phyloP scores from a whole-genome alignment of 1,284 basidiomycete species.

The Volvariella surrecta region DNA sequence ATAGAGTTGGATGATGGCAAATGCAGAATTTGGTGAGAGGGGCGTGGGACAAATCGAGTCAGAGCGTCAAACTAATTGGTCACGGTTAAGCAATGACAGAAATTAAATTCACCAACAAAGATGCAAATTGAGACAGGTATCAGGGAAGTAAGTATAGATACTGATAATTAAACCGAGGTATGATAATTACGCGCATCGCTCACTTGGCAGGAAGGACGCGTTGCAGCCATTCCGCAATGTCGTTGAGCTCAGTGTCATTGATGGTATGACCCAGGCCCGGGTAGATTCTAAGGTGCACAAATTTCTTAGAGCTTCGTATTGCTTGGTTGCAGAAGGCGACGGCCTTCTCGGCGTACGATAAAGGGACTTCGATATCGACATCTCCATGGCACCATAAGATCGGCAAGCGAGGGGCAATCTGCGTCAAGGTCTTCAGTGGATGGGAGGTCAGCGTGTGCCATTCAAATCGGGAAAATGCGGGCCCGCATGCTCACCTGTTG shows the following conservation, averaged over 20 bases:
- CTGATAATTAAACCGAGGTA: no score
- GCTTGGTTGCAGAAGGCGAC: slow-evolving; percentile 22
- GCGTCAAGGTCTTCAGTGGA: not conserved
- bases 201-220: no score
- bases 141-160: no score
- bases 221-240: slow-evolving; percentile 15
- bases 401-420: slow-evolving; percentile 18
- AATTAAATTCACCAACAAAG: no score
- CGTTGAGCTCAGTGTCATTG: slow-evolving; percentile 25
- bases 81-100: no score
- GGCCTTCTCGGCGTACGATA: slow-evolving; percentile 24
- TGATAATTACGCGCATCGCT: no score
- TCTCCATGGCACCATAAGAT: slow-evolving; percentile 35
- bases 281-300: slow-evolving; percentile 23
- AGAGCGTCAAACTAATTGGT: no score
- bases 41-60: no score
- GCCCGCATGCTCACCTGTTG: slow-evolving; percentile 20
- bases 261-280: slow-evolving; percentile 26
- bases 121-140: no score
- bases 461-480: not conserved
- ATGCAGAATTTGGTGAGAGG: no score
- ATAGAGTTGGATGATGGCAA: no score
- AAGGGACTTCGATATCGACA: slow-evolving; percentile 28
- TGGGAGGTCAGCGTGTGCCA: not conserved
- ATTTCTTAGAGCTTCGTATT: slow-evolving; percentile 17